Base-by-base conservation (phyloP, 1,284 basidiomycete genomes). In the Trametes sp. region DNA sequence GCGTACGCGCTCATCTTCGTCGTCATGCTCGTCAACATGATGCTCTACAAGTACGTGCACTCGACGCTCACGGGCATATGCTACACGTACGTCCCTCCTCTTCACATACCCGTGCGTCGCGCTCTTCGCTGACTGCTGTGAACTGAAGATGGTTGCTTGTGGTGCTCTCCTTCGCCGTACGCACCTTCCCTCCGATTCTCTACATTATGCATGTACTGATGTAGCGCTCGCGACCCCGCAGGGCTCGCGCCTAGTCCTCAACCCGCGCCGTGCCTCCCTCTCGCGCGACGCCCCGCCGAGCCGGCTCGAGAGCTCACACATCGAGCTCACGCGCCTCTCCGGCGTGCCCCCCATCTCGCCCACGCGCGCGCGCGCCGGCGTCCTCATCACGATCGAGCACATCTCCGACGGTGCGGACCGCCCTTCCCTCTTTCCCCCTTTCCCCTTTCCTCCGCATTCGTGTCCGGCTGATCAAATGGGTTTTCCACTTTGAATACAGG, bases 1-100 rank as follows among this genome's bases (percentile, higher is more conserved):
- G 72, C 72, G 14, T 74, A 70, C 54, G 61, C 69, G 8, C 69
- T 73, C 19, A 66, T 73, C 44, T 74, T 74, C 58, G 62, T 67
- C 46, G 63, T 57, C n/a, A 60, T 67, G 61, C 63, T 68, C 60
- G 24, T 67, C 55, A 74, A 74, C 59, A 68, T 71, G 54, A 62
- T 72, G 58, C 51, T 74, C 4, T 74, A 74, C 58, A 69, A 70
- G 49, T 65, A 67, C 29, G 65, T 69, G 8, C 70, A 68, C 61
- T 70, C 71, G n/a, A 69, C 71, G 10, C 59, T 74, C 16, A 71
- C 72, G 2, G 72, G 72, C 3, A 70, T 74, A 4, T 74, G 71
- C 49, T 74, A 70, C 57, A 72, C 72, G 71, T 71, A 31, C 61
- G 71, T 61, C 19, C 31, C 38, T 21, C 19, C 45, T 26, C 29